A percentile compares a stretch with the other conserved stretches of the same genome.
Conservation (phyloP, 768 basidiomycete genomes). For the Xerocomellus intermedius region DNA sequence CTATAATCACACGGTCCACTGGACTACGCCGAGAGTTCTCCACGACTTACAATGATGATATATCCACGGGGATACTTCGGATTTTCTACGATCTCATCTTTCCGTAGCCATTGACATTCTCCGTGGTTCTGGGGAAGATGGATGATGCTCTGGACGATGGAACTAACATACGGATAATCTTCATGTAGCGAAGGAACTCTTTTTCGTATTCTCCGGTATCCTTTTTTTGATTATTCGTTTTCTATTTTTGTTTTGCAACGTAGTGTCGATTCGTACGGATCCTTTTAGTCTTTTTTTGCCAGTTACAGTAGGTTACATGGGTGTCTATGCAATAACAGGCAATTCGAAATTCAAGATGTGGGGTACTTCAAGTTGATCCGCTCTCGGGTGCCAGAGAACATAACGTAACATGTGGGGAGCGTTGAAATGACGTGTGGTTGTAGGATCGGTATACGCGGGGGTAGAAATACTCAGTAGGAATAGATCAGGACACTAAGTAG, state of each 20-base stretch:
- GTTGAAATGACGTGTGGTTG: background rate
- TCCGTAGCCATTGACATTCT: slow-evolving; percentile 2
- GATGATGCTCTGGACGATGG: slow-evolving; percentile 19
- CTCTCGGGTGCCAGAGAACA: background rate
- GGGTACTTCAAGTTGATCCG: background rate
- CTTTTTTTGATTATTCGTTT: slow-evolving; percentile 29
- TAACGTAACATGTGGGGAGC: background rate
- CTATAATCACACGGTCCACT: slow-evolving; percentile 29
- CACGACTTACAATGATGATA: slow-evolving; percentile 28
- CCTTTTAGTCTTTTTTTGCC: slow-evolving; percentile 20
- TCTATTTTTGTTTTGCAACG: slow-evolving; percentile 31
- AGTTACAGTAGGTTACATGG: slow-evolving; percentile 5
- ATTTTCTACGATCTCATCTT: slow-evolving; percentile 24
- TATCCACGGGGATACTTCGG: slow-evolving; percentile 22
- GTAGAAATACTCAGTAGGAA: too few species aligned
- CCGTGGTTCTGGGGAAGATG: slow-evolving; percentile 1
- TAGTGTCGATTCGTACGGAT: slow-evolving; percentile 19
- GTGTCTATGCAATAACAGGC: slow-evolving; percentile 8
- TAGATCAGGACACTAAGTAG: too few species aligned
- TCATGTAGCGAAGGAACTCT: slow-evolving; percentile 23
- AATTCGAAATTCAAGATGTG: slow-evolving; percentile 1
- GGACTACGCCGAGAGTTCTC: slow-evolving; percentile 13
- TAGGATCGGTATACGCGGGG: too few species aligned
- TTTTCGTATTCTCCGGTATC: background rate
- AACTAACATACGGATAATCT: slow-evolving; percentile 30